Percentiles rank a stretch among this genome's conserved stretches.
phyloP scores from a whole-genome alignment of 2,329 filamentous ascomycete species.

The Xylariales sp. region DNA sequence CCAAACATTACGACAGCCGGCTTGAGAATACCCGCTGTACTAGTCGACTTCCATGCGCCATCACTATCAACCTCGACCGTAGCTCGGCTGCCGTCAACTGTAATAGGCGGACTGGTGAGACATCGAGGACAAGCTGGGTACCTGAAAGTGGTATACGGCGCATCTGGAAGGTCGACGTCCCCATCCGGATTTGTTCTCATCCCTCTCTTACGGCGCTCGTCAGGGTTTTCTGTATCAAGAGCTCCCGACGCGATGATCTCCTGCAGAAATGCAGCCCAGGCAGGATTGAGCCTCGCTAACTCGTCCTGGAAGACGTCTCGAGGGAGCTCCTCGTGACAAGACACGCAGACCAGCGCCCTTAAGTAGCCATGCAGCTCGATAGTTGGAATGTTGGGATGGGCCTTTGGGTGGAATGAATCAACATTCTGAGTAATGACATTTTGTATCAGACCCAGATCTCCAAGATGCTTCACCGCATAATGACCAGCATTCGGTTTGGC shows the following conservation, averaged over 20 bases:
- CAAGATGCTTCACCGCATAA: conserved; percentile 69
- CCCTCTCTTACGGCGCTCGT: conserved; percentile 61
- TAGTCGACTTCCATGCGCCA: conserved; percentile 67
- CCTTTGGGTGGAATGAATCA: conserved; percentile 81
- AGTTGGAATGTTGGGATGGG: conserved; percentile 70
- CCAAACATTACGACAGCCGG: conserved; percentile 96
- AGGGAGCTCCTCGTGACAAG: conserved; percentile 67
- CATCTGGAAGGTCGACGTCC: conserved; percentile 83
- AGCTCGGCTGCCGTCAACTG: conserved; percentile 49
- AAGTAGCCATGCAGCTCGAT: conserved; percentile 91
- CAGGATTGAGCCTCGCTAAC: conserved; percentile 74
- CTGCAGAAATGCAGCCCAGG: conserved; percentile 73
- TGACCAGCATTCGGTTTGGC: conserved; percentile 80
- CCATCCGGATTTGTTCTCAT: conserved; percentile 89
- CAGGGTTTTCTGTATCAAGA: conserved; percentile 70
- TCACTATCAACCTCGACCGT: conserved; percentile 69
- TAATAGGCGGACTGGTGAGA: conserved; percentile 55
- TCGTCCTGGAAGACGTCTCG: conserved; percentile 71
- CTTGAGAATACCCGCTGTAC: conserved; percentile 77
- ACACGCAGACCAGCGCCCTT: conserved; percentile 73
- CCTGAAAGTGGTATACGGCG: conserved; percentile 82
- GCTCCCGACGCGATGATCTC: conserved; percentile 71
- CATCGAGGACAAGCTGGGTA: conserved; percentile 88
- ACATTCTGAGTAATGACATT: conserved; percentile 93
- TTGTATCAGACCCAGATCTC: conserved; percentile 64